A percentile compares a stretch with the other conserved stretches of the same genome.
These are phyloP conservation scores for Thymus quinquecostatus DNA, from an alignment of 257 asterid species.

Conservation along the genomic window DNA sequence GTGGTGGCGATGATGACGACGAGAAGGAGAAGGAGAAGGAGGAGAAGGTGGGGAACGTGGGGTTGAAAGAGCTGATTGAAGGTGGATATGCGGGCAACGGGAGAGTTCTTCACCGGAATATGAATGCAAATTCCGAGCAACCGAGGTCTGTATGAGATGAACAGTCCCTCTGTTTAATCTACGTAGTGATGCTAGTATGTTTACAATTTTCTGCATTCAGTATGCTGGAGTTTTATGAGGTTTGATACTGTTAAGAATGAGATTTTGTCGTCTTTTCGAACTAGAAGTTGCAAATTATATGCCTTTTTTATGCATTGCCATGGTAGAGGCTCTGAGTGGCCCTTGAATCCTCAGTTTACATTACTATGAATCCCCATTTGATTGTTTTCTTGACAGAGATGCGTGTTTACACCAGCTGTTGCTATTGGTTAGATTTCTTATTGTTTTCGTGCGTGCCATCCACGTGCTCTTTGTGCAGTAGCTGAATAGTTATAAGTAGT, in stretches of 20 bases:
- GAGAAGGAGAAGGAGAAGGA: constrained; percentile 41
- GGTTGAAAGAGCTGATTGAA: constrained; percentile 86
- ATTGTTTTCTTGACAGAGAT: constrained; percentile 12
- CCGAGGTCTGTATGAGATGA: constrained; percentile 51
- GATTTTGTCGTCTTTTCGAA: not conserved
- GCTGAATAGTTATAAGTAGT: not conserved
- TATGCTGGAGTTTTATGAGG: constrained; percentile 22
- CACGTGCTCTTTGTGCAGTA: not conserved
- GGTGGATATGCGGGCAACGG: constrained; percentile 50
- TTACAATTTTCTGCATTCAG: too few species aligned
- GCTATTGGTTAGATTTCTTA: not conserved
- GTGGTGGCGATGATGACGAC: constrained; percentile 35
- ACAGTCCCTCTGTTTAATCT: constrained; percentile 7
- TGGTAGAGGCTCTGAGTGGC: not conserved
- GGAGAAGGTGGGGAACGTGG: constrained; percentile 57
- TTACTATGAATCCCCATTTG: not conserved
- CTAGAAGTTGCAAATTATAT: not conserved
- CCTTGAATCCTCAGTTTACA: not conserved
- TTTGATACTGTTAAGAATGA: not conserved
- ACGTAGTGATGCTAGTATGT: not conserved
- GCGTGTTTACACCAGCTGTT: constrained; percentile 10
- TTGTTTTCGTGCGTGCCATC: not conserved
- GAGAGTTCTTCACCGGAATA: constrained; percentile 71
- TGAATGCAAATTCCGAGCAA: constrained; percentile 61
- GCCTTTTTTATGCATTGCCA: not conserved